Evolutionary conservation across 495 filamentous ascomycete genomes (phyloP).

Genomic region (Penicillium canescens): DNA sequence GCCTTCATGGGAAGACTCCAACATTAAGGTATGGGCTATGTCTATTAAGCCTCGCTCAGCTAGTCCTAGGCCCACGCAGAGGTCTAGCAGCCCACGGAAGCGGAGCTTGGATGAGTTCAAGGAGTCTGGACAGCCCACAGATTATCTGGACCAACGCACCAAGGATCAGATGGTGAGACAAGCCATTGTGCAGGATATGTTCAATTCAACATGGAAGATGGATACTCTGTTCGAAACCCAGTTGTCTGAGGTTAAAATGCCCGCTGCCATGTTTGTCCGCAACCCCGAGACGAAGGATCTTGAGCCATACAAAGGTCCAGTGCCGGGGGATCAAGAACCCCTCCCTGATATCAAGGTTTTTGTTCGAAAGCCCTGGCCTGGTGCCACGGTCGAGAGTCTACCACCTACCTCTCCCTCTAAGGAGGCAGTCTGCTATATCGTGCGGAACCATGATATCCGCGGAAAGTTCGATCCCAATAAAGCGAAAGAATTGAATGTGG

Average conservation of each 20-base stretch:
- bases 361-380: conserved; percentile 82
- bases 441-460: conserved; percentile 69
- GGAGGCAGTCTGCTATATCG: conserved; percentile 80
- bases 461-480: conserved; percentile 74
- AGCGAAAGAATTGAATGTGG: conserved; percentile 62
- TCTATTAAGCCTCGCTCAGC: conserved; percentile 43
- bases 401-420: conserved; percentile 63
- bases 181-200: conserved; percentile 74
- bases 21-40: conserved; percentile 82
- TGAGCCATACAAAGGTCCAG: conserved; percentile 64
- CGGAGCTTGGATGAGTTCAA: conserved; percentile 61
- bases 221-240: conserved; percentile 66
- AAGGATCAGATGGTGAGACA: conserved; percentile 54
- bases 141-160: conserved; percentile 23
- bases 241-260: conserved; percentile 64
- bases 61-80: conserved; percentile 2
- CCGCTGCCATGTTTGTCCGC: conserved; percentile 68
- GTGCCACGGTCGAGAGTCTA: conserved; percentile 59
- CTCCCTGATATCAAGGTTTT: conserved; percentile 71
- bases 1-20: conserved; percentile 73
- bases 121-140: conserved; percentile 22
- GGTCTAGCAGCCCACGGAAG: conserved; percentile 52
- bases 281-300: conserved; percentile 64
- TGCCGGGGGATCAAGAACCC: conserved; percentile 47
- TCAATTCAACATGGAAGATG: conserved; percentile 71